These are phyloP conservation scores for Aspergillus intermedius DNA, from an alignment of 2,329 filamentous ascomycete species.

Conservation along the genomic window DNA sequence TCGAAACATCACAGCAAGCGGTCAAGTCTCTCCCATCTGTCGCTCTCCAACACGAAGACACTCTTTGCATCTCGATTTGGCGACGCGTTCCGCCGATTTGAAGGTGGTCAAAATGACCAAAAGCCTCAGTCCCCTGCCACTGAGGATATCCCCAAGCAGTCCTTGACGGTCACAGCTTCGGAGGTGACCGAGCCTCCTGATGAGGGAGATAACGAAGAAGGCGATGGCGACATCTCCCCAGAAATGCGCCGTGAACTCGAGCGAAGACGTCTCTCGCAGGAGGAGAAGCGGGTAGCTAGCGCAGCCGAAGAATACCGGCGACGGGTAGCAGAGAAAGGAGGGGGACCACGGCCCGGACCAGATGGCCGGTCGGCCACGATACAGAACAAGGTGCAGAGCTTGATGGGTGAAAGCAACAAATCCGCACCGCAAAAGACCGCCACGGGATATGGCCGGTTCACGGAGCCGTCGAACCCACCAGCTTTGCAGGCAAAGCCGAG, in stretches of 20 bases:
- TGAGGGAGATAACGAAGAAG: conserved; percentile 61
- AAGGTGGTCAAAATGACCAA: conserved; percentile 47
- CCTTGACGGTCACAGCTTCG: conserved; percentile 69
- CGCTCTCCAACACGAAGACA: conserved; percentile 68
- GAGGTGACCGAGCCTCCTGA: conserved; percentile 64
- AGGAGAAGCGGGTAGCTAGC: conserved; percentile 82
- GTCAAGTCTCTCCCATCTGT: conserved; percentile 62
- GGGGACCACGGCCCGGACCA: conserved; percentile 41
- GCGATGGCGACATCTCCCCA: conserved; percentile 67
- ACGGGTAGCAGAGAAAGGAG: conserved; percentile 59
- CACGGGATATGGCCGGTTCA: conserved; percentile 83
- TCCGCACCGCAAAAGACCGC: conserved; percentile 62
- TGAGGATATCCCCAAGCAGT: conserved; percentile 37
- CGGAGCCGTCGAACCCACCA: conserved; percentile 43
- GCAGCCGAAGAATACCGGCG: conserved; percentile 84
- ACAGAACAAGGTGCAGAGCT: conserved; percentile 79
- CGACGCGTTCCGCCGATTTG: conserved; percentile 89
- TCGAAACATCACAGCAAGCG: conserved; percentile 60
- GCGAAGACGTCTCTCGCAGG: conserved; percentile 69
- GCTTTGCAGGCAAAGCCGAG: conserved; percentile 36
- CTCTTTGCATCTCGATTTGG: conserved; percentile 84
- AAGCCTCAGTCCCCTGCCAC: conserved; percentile 34
- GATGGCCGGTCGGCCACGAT: conserved; percentile 70
- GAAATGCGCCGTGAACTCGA: conserved; percentile 89
- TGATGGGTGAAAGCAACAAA: conserved; percentile 69